Conservation (phyloP, 208 protist species). For the Phytomonas francai region DNA sequence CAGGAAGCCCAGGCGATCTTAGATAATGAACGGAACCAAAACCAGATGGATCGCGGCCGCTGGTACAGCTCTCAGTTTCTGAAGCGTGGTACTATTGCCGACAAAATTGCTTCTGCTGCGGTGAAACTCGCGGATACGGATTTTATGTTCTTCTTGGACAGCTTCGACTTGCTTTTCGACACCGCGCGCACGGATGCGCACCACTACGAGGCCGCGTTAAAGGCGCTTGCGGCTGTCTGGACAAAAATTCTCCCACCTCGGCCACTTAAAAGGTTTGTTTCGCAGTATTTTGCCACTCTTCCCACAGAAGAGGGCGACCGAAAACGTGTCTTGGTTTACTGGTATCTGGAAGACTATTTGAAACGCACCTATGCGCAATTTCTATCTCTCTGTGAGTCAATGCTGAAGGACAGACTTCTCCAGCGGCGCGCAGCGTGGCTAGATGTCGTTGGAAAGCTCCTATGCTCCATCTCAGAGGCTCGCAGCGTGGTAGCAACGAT, state of each 20-base stretch:
- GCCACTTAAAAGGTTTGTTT: constrained; percentile 80
- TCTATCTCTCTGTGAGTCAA: constrained; percentile 74
- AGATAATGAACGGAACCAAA: constrained; percentile 44
- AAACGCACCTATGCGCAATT: constrained; percentile 89
- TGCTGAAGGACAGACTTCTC: constrained; percentile 84
- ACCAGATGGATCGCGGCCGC: constrained; percentile 60
- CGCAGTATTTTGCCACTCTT: constrained; percentile 89
- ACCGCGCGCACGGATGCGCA: constrained; percentile 83
- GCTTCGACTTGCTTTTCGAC: constrained; percentile 86
- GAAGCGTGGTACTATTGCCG: constrained; percentile 73
- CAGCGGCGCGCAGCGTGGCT: constrained; percentile 83
- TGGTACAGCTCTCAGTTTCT: constrained; percentile 89
- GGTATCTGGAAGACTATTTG: constrained; percentile 89
- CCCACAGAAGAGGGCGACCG: constrained; percentile 41
- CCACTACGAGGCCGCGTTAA: constrained; percentile 87
- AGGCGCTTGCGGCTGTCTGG: constrained; percentile 82
- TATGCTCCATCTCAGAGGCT: constrained; percentile 75
- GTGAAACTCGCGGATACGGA: constrained; percentile 87
- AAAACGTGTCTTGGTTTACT: constrained; percentile 66
- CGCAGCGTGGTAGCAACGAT: constrained; percentile 76
- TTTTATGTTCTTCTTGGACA: constrained; percentile 89
- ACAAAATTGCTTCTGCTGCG: constrained; percentile 82
- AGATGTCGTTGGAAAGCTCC: constrained; percentile 77
- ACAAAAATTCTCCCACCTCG: constrained; percentile 78
- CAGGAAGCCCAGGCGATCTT: constrained; percentile 72